phyloP scores from a whole-genome alignment of 2,329 filamentous ascomycete species.

The Fusarium sp. region DNA sequence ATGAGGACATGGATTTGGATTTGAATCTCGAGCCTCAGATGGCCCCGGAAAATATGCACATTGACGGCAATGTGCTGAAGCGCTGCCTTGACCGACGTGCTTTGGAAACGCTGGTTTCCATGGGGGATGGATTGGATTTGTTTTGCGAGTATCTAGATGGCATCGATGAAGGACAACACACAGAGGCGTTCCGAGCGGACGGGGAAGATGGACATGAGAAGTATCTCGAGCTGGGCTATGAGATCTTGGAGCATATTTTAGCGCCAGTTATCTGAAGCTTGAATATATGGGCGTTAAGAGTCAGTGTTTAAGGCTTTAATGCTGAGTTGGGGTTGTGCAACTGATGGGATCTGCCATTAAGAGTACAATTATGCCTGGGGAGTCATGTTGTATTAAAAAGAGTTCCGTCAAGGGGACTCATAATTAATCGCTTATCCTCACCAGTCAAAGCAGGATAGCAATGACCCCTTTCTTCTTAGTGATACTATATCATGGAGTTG shows the following conservation, averaged over 20 bases:
- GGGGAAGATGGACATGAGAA: constrained; percentile 35
- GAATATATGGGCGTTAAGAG: background rate
- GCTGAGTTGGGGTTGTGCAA: background rate
- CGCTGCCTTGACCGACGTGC: constrained; percentile 61
- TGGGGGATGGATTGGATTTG: constrained; percentile 48
- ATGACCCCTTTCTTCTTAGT: background rate
- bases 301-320: background rate
- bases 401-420: background rate
- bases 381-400: background rate
- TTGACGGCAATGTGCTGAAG: constrained; percentile 75
- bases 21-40: constrained; percentile 48
- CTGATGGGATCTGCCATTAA: background rate
- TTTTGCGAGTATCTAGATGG: constrained; percentile 63
- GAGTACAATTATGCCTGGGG: background rate
- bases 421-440: background rate
- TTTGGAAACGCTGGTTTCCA: constrained; percentile 57
- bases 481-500: background rate
- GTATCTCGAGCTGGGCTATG: constrained; percentile 64
- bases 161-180: constrained; percentile 60
- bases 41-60: constrained; percentile 66
- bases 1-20: constrained; percentile 36
- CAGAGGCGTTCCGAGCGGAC: constrained; percentile 46
- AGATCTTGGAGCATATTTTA: constrained; percentile 65
- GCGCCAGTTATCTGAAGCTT: constrained; percentile 58
- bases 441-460: background rate